Base-by-base conservation (phyloP, 106 monocot species). In the Phalaenopsis equestris region DNA sequence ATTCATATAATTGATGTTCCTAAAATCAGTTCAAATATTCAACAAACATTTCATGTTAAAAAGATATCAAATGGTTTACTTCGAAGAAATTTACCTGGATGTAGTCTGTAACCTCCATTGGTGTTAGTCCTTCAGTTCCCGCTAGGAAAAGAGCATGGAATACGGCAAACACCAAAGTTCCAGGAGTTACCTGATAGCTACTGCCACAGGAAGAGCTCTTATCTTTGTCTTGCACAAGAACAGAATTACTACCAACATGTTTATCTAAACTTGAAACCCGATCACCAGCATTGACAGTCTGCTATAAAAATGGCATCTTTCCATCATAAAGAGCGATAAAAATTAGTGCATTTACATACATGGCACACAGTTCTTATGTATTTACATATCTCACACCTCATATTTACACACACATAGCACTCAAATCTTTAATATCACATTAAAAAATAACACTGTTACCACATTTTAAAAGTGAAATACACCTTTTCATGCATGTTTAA, bases 101-200 rank as follows among this genome's bases (percentile, higher is more conserved):
- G 81, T 86, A 94, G 42, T 92, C 94, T 65, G 98, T 94, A 79
- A 94, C 94, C 83, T 98, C 94, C 49, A 92, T 80, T 43, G 94
- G 92, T 43, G 98, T 92, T 23, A 98, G 80, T 23, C 98, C 94
- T 74, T 79, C 82, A 74, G 86, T 87, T 81, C 94, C 92, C 56
- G 88, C 94, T 47, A 98, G 88, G 42, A 94, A 94, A 45, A 98
- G 94, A 65, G 94, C 89, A 83, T 94, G 89, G 85, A 98, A 98
- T 78, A 94, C 94, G 47, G 98, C 98, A 89, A 98, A 98, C 73
- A 94, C 94, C 55, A 98, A 94, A 7, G 98, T 98, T 79, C 98
- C 98, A 75, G 98, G 94, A 84, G 94, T 92, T 38, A 98, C 81
- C 2, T 92, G 86, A 68, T 98, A 91, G 5, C 94, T 86, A 23